phyloP scores from a whole-genome alignment of 345 rosid species.

The Heritiera littoralis region DNA sequence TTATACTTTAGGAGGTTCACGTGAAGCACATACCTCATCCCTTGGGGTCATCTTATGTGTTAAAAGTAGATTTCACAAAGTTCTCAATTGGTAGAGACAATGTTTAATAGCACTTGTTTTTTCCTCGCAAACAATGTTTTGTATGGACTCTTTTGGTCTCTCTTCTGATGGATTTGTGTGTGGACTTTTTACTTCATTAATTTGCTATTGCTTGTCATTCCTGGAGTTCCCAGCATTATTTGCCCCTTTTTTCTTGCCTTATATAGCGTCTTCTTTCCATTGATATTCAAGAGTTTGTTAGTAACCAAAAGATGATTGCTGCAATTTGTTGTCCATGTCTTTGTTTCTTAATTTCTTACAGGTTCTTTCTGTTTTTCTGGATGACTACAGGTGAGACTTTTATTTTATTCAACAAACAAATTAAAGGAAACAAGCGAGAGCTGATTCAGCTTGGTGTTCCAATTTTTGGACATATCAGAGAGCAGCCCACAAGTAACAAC shows the following conservation, averaged over 20 bases:
- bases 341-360: background rate
- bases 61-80: background rate
- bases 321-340: background rate
- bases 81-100: background rate
- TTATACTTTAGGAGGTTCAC: background rate
- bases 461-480: conserved; percentile 63
- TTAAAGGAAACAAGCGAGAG: conserved; percentile 91
- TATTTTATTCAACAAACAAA: conserved; percentile 85
- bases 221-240: background rate
- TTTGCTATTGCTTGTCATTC: background rate
- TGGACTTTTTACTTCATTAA: background rate
- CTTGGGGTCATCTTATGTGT: background rate
- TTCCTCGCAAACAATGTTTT: background rate
- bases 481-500: conserved; percentile 42
- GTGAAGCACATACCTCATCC: background rate
- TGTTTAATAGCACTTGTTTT: background rate
- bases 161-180: background rate
- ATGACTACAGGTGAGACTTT: conserved; percentile 70
- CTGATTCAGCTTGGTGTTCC: conserved; percentile 91
- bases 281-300: background rate
- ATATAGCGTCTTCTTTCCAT: background rate
- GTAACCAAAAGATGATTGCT: background rate
- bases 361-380: background rate
- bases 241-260: background rate
- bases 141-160: background rate